Evolutionary conservation across 192 early-diverging fungal genomes (phyloP).

Genomic region (Diversispora epigaea): DNA sequence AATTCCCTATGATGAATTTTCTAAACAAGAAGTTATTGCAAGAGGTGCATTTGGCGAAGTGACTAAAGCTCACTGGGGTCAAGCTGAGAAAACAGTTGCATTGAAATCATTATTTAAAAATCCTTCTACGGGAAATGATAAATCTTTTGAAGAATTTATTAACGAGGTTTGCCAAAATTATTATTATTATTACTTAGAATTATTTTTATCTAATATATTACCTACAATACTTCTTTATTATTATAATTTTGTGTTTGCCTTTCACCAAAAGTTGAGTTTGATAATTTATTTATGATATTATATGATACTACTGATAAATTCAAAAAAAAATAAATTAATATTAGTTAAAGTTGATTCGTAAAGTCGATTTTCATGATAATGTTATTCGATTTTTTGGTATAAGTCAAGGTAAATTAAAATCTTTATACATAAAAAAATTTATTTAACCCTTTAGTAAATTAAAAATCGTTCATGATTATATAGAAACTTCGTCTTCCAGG

Average conservation of each 20-base stretch:
- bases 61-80: not conserved
- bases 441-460: not conserved
- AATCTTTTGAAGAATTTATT: not conserved
- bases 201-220: too few relatives aligned
- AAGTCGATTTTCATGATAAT: not conserved
- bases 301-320: too few relatives aligned
- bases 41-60: constrained; percentile 2
- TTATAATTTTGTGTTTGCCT: too few relatives aligned
- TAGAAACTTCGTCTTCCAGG: not conserved
- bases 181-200: too few relatives aligned
- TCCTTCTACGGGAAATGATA: not conserved
- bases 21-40: not conserved
- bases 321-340: too few relatives aligned
- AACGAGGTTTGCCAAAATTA: not conserved
- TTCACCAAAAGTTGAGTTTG: too few relatives aligned
- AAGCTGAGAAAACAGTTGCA: not conserved
- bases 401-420: not conserved
- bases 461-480: not conserved
- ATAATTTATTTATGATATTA: too few relatives aligned
- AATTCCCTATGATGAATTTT: not conserved
- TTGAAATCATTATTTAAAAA: not conserved
- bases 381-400: not conserved
- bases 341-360: not conserved
- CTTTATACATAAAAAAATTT: not conserved
- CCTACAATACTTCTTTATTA: too few relatives aligned